Evolutionary conservation across 768 basidiomycete genomes (phyloP).

Genomic region (Roridomyces roridus): DNA sequence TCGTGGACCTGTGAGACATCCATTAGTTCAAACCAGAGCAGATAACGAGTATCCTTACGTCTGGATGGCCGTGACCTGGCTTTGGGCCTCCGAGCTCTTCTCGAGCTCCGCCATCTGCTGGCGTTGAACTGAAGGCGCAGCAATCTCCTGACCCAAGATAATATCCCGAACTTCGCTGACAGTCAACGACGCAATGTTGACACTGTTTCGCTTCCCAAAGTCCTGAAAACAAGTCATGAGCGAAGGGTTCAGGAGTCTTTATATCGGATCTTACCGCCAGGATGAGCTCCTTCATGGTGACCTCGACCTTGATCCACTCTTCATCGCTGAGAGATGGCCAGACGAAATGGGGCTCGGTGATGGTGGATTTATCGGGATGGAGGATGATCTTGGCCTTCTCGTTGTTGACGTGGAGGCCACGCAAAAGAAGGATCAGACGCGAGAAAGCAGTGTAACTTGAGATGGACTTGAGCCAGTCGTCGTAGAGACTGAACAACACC

Average conservation of each 20-base stretch:
- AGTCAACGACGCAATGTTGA: slow-evolving; percentile 97
- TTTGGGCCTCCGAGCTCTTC: slow-evolving; percentile 93
- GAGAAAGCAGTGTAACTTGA: slow-evolving; percentile 99
- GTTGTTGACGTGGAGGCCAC: slow-evolving; percentile 98
- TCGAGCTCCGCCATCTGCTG: slow-evolving; percentile 99
- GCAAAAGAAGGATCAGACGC: slow-evolving; percentile 93
- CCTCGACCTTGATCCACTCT: slow-evolving; percentile 99
- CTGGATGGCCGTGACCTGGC: slow-evolving; percentile 94
- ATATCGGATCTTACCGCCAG: slow-evolving; percentile 62
- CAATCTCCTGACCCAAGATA: slow-evolving; percentile 98
- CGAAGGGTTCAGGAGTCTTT: background rate
- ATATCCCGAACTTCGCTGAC: slow-evolving; percentile 97
- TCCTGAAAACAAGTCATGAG: slow-evolving; percentile 56
- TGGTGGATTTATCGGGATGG: slow-evolving; percentile 95
- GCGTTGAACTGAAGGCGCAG: slow-evolving; percentile 92
- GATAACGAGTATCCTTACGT: slow-evolving; percentile 54
- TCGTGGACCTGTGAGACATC: slow-evolving; percentile 71
- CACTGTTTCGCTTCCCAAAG: slow-evolving; percentile 98
- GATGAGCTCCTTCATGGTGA: slow-evolving; percentile 98
- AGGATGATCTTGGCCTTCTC: slow-evolving; percentile 99
- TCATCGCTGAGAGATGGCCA: slow-evolving; percentile 94
- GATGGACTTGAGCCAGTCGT: slow-evolving; percentile 99
- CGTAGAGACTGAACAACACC: slow-evolving; percentile 98
- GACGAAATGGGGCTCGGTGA: slow-evolving; percentile 97
- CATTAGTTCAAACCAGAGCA: slow-evolving; percentile 16